Base-by-base conservation (phyloP, 2,329 filamentous ascomycete genomes). In the Cladobotryum protrusum region DNA sequence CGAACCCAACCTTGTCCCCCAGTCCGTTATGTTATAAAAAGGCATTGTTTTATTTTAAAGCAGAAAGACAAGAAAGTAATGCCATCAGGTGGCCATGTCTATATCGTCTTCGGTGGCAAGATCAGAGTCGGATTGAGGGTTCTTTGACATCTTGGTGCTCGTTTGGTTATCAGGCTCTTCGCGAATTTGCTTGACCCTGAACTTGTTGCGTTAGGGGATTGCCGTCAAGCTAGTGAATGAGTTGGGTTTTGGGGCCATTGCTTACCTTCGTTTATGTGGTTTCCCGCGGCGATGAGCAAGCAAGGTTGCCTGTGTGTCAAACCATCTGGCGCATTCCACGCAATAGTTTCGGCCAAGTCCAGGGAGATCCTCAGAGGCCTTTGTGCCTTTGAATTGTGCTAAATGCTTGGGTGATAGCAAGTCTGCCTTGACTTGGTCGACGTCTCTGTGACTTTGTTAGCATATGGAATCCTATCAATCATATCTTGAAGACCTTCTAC, bases 291-390 rank as follows among this genome's bases (percentile, higher is more conserved):
- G 76, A 70, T 99, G 93, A 24, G 81, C 76, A 34, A 78, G 75
- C 51, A 95, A 73, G 59, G 88, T 95, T 60, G 79, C 69, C 57
- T 93, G 87, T 45, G 83, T 86, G 67, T 97, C 92, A 67, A 95
- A 97, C 86, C 89, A 97, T 73, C 95, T 97, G 55, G 93, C 86
- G 68, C 93, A 99, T 69, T 96, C 87, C 14, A 86, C 76, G 68
- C 93, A 99, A 70, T 96, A 97, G 66, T 85, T 85, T 59, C 82
- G 78, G 20, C 93, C 93, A 44, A 96, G 76, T 0, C 84, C 92
- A 3, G 93, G 93, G 34, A 96, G 77, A 62, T 97, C 93, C 65
- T 97, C 92, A 18, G 79, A 72, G 5, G 86, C 82, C 64, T 96
- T 95, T 40, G 83, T 81, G 45, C 83, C 79, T 65, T 90, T 87